Evolutionary conservation across 345 rosid genomes (phyloP).

Genomic region (Bruguiera sexangula): DNA sequence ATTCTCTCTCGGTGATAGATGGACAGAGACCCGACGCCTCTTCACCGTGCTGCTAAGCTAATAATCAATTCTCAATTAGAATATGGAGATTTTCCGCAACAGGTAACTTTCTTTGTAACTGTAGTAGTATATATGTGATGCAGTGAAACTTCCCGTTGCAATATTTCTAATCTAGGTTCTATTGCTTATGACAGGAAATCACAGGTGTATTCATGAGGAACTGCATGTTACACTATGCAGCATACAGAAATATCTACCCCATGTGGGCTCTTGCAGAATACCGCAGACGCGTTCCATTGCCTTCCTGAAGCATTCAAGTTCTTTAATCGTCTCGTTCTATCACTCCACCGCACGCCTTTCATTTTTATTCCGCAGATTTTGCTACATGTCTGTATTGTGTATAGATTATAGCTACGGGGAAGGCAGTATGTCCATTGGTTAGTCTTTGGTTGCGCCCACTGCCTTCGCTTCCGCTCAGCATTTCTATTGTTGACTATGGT

Average conservation of each 20-base stretch:
- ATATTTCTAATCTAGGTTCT: not conserved
- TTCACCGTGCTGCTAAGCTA: constrained; percentile 31
- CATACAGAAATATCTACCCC: constrained; percentile 15
- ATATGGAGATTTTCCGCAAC: constrained; percentile 35
- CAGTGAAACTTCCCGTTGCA: not conserved
- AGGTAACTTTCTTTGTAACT: constrained; percentile 15
- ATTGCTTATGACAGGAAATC: constrained; percentile 7
- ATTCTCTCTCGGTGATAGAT: constrained; percentile 2
- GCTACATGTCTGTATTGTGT: too few species aligned
- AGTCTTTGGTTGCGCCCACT: too few species aligned
- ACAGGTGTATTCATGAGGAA: constrained; percentile 14
- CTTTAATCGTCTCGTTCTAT: too few species aligned
- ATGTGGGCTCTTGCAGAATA: constrained; percentile 25
- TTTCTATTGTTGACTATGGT: too few species aligned
- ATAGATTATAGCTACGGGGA: too few species aligned
- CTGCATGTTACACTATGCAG: constrained; percentile 14
- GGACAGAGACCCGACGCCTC: constrained; percentile 32
- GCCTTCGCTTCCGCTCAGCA: too few species aligned
- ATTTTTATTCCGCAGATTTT: too few species aligned
- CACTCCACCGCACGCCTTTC: too few species aligned
- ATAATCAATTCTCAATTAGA: constrained; percentile 31
- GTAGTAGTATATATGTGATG: too few species aligned
- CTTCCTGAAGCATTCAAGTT: not conserved
- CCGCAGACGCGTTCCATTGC: not conserved
- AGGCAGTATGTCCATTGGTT: too few species aligned